Base-by-base conservation (phyloP, 2,329 filamentous ascomycete species). In the Pestalotiopsis sp. region DNA sequence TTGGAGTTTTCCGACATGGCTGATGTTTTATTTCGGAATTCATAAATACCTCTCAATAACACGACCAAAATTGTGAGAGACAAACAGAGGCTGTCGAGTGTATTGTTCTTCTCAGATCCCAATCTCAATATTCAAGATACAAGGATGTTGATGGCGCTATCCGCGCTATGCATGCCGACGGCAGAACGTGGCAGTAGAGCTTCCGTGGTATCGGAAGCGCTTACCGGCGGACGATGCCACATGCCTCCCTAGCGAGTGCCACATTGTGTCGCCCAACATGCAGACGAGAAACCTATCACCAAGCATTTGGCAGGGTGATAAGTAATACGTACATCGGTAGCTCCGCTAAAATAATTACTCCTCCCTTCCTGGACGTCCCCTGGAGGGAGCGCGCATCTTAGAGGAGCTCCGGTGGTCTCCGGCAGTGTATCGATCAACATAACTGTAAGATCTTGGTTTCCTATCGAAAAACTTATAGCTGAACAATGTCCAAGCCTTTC, bases 81-180 rank as follows among this genome's bases (percentile, higher is more conserved):
- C 12, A 27, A 59, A 27, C 14, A 11, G 6, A 36, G 11, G 25
- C 4, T 4, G 4, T 59, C 4, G 9, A 13, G 57, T 36, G 31
- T 59, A 36, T 27, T 4, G 17, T 36, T 4, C 38, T 4, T 27
- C 9, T 2, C 12, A 23, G n/a, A 20, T 36, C 39, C 4, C 14
- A 27, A 6, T 27, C 23, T 14, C 57, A n/a, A 4, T 36, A 14
- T n/a, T 56, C n/a, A n/a, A n/a, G 14, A 36, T n/a, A 56, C 49
- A 66, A 4, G 63, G 49, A n/a, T 57, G 49, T n/a, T 36, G 38
- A 66, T 66, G 52, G 63, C 63, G 63, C 39, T 66, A 57, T 45
- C 20, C 23, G 63, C 49, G 20, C 23, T 20, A 31, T 56, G 63
- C 49, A 36, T 62, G 59, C 59, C 59, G 59, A 14, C 59, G 59